Percentiles rank a stretch among this genome's conserved stretches.
These are phyloP conservation scores for Opeltia flavorubescens DNA, from an alignment of 495 filamentous ascomycete species.

Conservation along the genomic window DNA sequence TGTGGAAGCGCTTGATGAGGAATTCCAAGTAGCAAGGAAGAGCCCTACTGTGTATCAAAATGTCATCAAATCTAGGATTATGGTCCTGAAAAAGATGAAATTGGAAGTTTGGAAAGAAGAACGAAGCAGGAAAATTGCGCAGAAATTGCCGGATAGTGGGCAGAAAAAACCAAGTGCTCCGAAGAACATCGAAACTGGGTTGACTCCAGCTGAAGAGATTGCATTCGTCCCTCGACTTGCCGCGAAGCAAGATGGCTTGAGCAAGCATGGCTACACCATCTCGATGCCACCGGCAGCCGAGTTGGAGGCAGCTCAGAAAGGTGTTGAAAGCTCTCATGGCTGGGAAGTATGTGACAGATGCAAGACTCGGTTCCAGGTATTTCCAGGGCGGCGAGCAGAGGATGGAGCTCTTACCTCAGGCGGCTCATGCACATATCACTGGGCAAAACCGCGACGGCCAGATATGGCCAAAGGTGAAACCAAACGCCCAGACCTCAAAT, in stretches of 20 bases:
- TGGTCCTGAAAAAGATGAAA: constrained; percentile 57
- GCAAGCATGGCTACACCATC: constrained; percentile 60
- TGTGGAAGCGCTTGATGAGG: constrained; percentile 66
- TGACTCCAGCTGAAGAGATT: constrained; percentile 55
- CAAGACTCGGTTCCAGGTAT: constrained; percentile 74
- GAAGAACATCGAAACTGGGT: constrained; percentile 44
- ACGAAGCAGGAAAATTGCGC: constrained; percentile 24
- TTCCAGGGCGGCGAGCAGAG: constrained; percentile 63
- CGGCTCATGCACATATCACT: constrained; percentile 67
- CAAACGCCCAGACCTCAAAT: constrained; percentile 38
- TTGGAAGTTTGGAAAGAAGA: constrained; percentile 48
- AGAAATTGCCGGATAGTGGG: constrained; percentile 6
- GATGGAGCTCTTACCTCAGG: constrained; percentile 70
- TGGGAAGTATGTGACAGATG: constrained; percentile 89
- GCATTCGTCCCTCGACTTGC: constrained; percentile 42
- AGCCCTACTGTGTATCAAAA: constrained; percentile 61
- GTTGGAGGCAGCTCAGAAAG: constrained; percentile 46
- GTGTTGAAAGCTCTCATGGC: constrained; percentile 48
- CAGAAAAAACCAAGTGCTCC: constrained; percentile 12
- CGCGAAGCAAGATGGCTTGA: constrained; percentile 44
- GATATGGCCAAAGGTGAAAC: constrained; percentile 33
- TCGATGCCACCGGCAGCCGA: constrained; percentile 44
- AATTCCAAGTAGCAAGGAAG: constrained; percentile 59
- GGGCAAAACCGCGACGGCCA: constrained; percentile 45
- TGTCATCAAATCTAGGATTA: constrained; percentile 64